Base-by-base conservation (phyloP, 2,329 filamentous ascomycete genomes). In the Exophiala oligosperma region DNA sequence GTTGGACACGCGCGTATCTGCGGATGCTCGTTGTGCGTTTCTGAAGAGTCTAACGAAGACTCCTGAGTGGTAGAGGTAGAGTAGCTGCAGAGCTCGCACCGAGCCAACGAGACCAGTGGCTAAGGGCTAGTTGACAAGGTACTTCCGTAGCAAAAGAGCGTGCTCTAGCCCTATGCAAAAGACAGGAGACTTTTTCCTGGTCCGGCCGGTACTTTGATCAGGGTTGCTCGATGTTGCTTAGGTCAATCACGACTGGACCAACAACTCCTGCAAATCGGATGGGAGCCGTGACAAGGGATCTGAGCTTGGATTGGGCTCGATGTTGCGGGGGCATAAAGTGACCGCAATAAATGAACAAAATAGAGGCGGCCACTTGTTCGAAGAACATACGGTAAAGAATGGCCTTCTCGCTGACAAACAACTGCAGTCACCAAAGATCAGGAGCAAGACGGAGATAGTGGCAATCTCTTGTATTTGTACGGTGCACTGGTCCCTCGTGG, bases 21-120 rank as follows among this genome's bases (percentile, higher is more conserved):
- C 21, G 44, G 44, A 48, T 12, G 44, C 26, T 48, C 26, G 44
- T 6, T 48, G 2, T 14, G 55, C 49, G 49, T 11, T 26, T 52
- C 50, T 49, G 38, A 49, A 11, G 41, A 43, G 17, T 41, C 14
- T 57, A 53, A 57, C 41, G 49, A 53, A n/a, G 21, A n/a, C 21
- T 11, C 41, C 41, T 49, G 40, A 57, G 54, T 52, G 55, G 49
- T 11, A 48, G 38, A 44, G 38, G 7, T 40, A 43, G 43, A 26
- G 23, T 28, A 26, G 44, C 44, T 28, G 23, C 26, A 37, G 51
- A 35, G 5, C 37, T 40, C 40, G 41, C n/a, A 37, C n/a, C 47
- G 54, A 17, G n/a, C 40, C 40, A 5, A 5, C 40, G 5, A 21
- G n/a, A 5, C 6, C n/a, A 43, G n/a, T 23, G 40, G 12, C 40